Evolutionary conservation across 2,329 filamentous ascomycete genomes (phyloP).

Genomic region (Colletotrichum shisoi): DNA sequence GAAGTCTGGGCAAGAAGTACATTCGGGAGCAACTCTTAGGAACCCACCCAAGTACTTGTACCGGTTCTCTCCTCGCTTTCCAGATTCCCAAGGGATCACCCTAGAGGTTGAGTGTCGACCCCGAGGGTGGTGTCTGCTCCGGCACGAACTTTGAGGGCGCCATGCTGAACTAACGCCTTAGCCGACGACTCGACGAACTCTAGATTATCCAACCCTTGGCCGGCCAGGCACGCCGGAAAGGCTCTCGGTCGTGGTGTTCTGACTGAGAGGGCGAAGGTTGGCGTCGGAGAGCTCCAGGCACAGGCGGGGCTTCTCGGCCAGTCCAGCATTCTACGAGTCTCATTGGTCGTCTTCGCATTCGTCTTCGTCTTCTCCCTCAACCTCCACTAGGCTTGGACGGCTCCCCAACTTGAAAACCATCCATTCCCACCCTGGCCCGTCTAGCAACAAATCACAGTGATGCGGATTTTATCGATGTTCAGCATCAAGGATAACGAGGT

Average conservation of each 20-base stretch:
- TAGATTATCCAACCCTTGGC: constrained; percentile 8
- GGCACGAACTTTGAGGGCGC: constrained; percentile 9
- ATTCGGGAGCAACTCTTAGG: too few relatives aligned
- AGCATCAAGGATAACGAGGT: background rate
- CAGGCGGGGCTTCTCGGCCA: background rate
- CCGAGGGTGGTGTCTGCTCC: background rate
- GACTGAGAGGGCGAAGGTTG: background rate
- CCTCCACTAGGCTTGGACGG: constrained; percentile 9
- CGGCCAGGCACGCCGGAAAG: background rate
- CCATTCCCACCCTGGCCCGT: constrained; percentile 1
- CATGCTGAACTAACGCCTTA: background rate
- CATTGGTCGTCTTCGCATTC: constrained; percentile 5
- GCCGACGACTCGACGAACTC: constrained; percentile 18
- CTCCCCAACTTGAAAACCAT: constrained; percentile 5
- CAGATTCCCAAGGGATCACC: background rate
- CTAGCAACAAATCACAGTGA: constrained; percentile 5
- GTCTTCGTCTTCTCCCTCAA: background rate
- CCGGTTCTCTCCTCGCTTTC: background rate
- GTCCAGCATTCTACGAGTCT: background rate
- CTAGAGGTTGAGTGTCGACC: background rate
- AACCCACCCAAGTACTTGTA: background rate
- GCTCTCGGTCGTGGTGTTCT: background rate
- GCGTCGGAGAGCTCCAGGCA: constrained; percentile 1
- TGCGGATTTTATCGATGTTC: background rate
- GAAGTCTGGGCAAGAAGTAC: too few relatives aligned